Evolutionary conservation across 2,329 filamentous ascomycete species (phyloP).

Genomic region (Myriosclerotinia scirpicola): DNA sequence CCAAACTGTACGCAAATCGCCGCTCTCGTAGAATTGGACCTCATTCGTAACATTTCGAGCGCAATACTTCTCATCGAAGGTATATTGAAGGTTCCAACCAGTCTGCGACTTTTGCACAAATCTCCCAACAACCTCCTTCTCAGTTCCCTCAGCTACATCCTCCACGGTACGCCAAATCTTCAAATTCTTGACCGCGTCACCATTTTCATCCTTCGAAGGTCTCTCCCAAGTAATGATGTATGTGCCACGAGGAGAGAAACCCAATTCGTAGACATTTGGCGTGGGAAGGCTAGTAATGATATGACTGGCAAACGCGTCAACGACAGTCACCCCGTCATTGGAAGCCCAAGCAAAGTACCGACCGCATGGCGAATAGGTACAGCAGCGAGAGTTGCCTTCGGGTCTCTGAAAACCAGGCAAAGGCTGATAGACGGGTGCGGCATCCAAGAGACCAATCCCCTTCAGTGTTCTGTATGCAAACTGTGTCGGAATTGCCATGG

Average conservation of each 20-base stretch:
- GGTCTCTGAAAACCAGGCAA: conserved; percentile 82
- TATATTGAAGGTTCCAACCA: conserved; percentile 97
- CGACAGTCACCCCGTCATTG: conserved; percentile 79
- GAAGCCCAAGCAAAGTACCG: conserved; percentile 96
- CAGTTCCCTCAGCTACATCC: conserved; percentile 50
- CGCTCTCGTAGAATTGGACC: conserved; percentile 93
- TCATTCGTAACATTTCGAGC: conserved; percentile 94
- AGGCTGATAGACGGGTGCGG: conserved; percentile 81
- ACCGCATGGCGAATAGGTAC: conserved; percentile 91
- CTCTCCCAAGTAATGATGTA: conserved; percentile 98
- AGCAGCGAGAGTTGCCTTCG: conserved; percentile 92
- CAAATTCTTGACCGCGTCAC: conserved; percentile 91
- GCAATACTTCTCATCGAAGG: conserved; percentile 87
- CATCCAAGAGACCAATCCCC: conserved; percentile 91
- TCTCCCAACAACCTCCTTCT: conserved; percentile 75
- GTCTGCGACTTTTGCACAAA: conserved; percentile 97
- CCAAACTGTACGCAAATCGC: conserved; percentile 83
- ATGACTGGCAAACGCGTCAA: conserved; percentile 76
- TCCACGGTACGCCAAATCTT: conserved; percentile 92
- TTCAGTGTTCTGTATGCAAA: conserved; percentile 97
- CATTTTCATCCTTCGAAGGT: conserved; percentile 85
- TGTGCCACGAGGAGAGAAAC: conserved; percentile 88
- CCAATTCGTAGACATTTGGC: conserved; percentile 87
- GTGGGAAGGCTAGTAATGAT: conserved; percentile 73
- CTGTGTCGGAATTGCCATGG: conserved; percentile 91